Evolutionary conservation across 2,329 filamentous ascomycete genomes (phyloP).

Genomic region (Fusarium sp.): DNA sequence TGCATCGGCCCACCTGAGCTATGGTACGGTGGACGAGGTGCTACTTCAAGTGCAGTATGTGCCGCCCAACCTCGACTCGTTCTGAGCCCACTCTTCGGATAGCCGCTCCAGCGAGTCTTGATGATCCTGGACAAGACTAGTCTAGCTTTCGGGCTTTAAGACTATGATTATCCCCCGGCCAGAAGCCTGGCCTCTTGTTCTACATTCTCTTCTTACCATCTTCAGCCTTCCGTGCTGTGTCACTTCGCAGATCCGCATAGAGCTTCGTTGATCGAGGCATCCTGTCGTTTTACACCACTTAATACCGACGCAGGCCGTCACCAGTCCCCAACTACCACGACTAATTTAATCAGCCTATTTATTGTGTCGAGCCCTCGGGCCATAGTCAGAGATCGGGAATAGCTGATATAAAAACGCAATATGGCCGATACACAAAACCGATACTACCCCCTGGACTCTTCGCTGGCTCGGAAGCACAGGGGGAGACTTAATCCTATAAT

Average conservation of each 20-base stretch:
- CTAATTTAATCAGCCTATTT: conserved; percentile 37
- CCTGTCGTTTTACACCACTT: conserved; percentile 51
- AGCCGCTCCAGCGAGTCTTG: conserved; percentile 41
- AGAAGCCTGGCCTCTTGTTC: conserved; percentile 46
- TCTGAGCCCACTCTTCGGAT: conserved; percentile 28
- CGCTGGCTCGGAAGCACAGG: conserved; percentile 66
- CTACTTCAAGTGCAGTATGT: conserved; percentile 45
- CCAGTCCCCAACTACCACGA: conserved; percentile 37
- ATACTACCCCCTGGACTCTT: conserved; percentile 61
- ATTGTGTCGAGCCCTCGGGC: conserved; percentile 30
- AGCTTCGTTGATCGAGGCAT: conserved; percentile 59
- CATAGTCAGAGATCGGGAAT: conserved; percentile 47
- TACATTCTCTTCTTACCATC: conserved; percentile 51
- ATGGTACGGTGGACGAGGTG: conserved; percentile 30
- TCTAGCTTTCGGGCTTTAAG: conserved; percentile 42
- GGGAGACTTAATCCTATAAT: conserved; percentile 73
- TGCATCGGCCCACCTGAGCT: conserved; percentile 42
- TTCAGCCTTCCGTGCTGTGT: conserved; percentile 45
- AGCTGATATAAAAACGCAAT: conserved; percentile 50
- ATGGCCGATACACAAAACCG: conserved; percentile 59
- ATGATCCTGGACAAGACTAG: conserved; percentile 30
- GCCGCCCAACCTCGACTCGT: conserved; percentile 34
- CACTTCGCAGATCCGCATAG: conserved; percentile 47
- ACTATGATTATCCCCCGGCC: conserved; percentile 44
- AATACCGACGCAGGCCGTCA: conserved; percentile 54